Evolutionary conservation across 805 yeast genomes (phyloP), one percentile per base, ranked within the genome.

Genomic region (Saccharomycopsis selenospora): DNA sequence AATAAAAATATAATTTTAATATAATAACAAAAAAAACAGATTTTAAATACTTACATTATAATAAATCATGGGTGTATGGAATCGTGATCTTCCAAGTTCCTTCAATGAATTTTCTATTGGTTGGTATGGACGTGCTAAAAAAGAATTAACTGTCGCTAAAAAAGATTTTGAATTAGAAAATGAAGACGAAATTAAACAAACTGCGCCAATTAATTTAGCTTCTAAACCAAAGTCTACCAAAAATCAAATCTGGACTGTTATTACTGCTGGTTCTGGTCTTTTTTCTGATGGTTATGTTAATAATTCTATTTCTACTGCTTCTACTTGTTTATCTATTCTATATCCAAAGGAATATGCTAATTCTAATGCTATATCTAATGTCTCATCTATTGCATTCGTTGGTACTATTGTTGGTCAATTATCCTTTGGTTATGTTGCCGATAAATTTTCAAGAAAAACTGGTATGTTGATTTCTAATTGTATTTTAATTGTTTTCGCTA

Each of bases 201-300:
- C 13, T 46, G 51, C 40, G 56, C 55, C 25, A 45, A 56, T 40
- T 29, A 36, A 49, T 27, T 29, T 51, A 14, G 24, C 18, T 13
- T 48, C 42, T 26, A 55, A 42, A 56, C 61, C 36, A 50, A 59
- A 53, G 20, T 28, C 14, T 26, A 56, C 30, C 42, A 36, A 14
- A 45, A 46, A 42, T n/a, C 55, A 60, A 3, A 61, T 66, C 55
- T 75, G 88, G 83, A 80, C 93, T 3, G 79, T 86, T 42, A 70
- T 83, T 52, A 80, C 86, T 13, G 81, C 96, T 0, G 97, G 97
- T 55, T 91, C 96, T 0, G 97, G 97, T 47, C 71, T 90, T 40
- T 89, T 90, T 66, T 82, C 95, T 28, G 98, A 91, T 66, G 97
- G 97, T 48, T 90, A 89, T 61, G 84, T 88, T 52, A 89, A 89